Evolutionary conservation across 192 early-diverging fungal genomes (phyloP).

Genomic region (Helicostylum pulchrum): DNA sequence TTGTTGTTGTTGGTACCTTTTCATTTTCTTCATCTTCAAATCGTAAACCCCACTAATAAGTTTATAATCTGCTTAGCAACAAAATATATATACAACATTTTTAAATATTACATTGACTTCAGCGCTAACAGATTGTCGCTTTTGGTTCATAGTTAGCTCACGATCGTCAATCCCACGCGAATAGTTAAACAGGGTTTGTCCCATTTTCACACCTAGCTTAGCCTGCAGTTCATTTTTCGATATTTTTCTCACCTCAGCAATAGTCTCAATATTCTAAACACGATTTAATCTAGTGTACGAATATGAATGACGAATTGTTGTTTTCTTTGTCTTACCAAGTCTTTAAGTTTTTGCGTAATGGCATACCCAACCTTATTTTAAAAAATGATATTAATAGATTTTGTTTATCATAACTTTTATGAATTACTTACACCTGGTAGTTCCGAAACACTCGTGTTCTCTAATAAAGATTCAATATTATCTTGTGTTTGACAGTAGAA

Average conservation of each 20-base stretch:
- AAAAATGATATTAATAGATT: not conserved
- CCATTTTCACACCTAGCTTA: slow-evolving; percentile 72
- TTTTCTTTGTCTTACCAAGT: slow-evolving; percentile 18
- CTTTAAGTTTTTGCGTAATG: slow-evolving; percentile 27
- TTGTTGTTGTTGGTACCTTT: slow-evolving; percentile 31
- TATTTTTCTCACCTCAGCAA: slow-evolving; percentile 46
- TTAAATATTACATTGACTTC: slow-evolving; percentile 60
- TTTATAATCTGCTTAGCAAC: not conserved
- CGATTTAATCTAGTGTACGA: not conserved
- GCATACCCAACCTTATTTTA: slow-evolving; percentile 29
- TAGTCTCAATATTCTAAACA: slow-evolving; percentile 33
- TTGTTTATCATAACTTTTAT: not conserved
- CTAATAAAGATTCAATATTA: slow-evolving; percentile 15
- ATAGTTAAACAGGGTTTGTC: slow-evolving; percentile 61
- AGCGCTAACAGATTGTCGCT: slow-evolving; percentile 75
- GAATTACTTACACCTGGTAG: slow-evolving; percentile 43
- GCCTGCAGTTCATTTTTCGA: slow-evolving; percentile 47
- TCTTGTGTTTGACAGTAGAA: slow-evolving; percentile 26
- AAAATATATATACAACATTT: not conserved
- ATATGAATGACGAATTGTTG: no score
- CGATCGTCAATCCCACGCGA: slow-evolving; percentile 76
- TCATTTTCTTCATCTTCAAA: slow-evolving; percentile 72
- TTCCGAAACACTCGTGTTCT: slow-evolving; percentile 36
- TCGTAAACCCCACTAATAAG: slow-evolving; percentile 75
- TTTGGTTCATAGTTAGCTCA: slow-evolving; percentile 56